phyloP scores from a whole-genome alignment of 2,329 filamentous ascomycete species.

The Trichoderma lentiforme region DNA sequence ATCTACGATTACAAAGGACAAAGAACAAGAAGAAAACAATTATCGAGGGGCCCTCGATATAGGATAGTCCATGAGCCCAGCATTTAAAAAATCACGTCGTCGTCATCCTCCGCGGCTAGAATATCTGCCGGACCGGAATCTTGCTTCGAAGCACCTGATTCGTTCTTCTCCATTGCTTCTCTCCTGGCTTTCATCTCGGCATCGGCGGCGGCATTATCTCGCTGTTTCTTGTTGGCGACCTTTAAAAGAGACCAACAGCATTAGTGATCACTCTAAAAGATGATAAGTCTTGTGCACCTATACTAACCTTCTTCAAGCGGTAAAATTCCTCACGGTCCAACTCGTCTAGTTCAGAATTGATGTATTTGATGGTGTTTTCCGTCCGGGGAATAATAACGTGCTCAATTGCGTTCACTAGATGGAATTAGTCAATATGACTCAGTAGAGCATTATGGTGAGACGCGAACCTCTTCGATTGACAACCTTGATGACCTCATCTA shows the following conservation, averaged over 20 bases:
- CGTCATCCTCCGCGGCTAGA: conserved; percentile 71
- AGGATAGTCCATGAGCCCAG: background rate
- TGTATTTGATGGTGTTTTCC: conserved; percentile 99
- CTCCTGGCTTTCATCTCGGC: conserved; percentile 74
- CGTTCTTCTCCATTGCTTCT: conserved; percentile 42
- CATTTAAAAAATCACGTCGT: conserved; percentile 80
- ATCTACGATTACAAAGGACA: background rate
- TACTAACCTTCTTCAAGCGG: conserved; percentile 74
- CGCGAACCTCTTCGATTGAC: conserved; percentile 83
- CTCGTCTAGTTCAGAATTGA: conserved; percentile 97
- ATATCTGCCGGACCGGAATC: conserved; percentile 54
- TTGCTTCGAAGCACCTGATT: conserved; percentile 39
- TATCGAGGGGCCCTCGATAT: background rate
- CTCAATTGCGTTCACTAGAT: conserved; percentile 84
- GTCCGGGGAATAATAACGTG: conserved; percentile 97
- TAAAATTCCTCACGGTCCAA: conserved; percentile 98
- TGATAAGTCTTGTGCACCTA: background rate
- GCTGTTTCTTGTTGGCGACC: conserved; percentile 79
- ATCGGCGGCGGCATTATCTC: conserved; percentile 68
- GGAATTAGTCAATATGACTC: conserved; percentile 22
- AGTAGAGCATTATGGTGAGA: background rate
- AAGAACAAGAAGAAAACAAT: conserved; percentile 16
- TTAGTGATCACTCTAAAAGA: background rate
- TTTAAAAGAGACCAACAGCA: conserved; percentile 21
- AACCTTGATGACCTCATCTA: conserved; percentile 99